phyloP scores from a whole-genome alignment of 805 yeast species.

The Saccharomyces kudriavzevii region DNA sequence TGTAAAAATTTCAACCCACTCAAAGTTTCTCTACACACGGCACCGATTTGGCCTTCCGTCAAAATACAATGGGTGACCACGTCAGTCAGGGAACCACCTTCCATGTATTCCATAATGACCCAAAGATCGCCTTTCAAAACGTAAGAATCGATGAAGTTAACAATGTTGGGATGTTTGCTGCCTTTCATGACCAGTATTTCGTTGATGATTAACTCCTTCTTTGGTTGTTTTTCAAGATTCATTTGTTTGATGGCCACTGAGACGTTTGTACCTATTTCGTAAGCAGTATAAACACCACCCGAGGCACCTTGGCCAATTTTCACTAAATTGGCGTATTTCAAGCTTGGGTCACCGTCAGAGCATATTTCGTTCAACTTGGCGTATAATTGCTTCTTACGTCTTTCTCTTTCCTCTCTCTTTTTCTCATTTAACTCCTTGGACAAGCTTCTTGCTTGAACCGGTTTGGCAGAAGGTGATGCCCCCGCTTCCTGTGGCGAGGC shows the following conservation, averaged over 20 bases:
- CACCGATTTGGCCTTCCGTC: conserved; percentile 92
- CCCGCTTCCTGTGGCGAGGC: background rate
- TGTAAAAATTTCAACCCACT: conserved; percentile 83
- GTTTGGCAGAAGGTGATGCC: background rate
- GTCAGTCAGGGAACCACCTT: conserved; percentile 94
- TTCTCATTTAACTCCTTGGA: conserved; percentile 34
- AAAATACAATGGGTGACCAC: conserved; percentile 82
- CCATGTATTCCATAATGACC: conserved; percentile 99
- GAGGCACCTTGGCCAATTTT: conserved; percentile 98
- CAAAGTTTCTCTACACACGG: conserved; percentile 86
- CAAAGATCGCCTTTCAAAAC: conserved; percentile 72
- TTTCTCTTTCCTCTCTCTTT: conserved; percentile 72
- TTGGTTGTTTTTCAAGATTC: conserved; percentile 90
- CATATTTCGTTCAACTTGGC: conserved; percentile 69
- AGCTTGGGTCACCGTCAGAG: conserved; percentile 75
- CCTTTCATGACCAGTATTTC: conserved; percentile 96
- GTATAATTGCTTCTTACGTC: conserved; percentile 56
- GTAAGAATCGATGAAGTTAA: conserved; percentile 85
- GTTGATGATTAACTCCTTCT: conserved; percentile 87
- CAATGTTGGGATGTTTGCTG: conserved; percentile 82
- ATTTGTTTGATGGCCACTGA: conserved; percentile 94
- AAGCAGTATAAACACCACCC: conserved; percentile 92
- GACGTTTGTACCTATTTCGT: conserved; percentile 44
- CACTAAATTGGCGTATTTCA: conserved; percentile 54
- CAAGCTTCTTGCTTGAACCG: background rate